A percentile compares a stretch with the other conserved stretches of the same genome.
Evolutionary conservation across 768 basidiomycete genomes (phyloP).

Genomic region (Hypsizygus marmoreus): DNA sequence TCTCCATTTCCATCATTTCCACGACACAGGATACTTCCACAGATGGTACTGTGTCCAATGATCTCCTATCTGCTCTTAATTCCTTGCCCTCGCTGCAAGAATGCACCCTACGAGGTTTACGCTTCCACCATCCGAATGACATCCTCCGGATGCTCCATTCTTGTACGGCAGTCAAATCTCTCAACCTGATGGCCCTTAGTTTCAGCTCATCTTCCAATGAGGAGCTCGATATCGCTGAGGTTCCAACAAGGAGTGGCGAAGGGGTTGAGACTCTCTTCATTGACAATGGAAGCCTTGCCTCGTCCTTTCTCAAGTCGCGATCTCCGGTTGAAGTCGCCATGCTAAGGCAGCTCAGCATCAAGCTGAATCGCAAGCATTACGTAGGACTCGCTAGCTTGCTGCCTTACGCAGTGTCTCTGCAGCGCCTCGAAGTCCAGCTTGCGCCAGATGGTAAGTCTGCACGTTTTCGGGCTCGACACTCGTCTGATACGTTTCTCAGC

Average conservation of each 20-base stretch:
- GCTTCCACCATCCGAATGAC: background rate
- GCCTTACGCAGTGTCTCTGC: background rate
- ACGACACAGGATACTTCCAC: background rate
- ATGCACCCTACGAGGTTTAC: background rate
- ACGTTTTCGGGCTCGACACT: conserved; percentile 7
- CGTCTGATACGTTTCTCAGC: conserved; percentile 20
- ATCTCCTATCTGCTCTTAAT: background rate
- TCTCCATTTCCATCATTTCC: background rate
- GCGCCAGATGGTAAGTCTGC: conserved; percentile 10
- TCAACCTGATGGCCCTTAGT: background rate
- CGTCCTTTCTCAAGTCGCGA: background rate
- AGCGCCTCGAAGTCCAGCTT: conserved; percentile 9
- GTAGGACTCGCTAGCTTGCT: background rate
- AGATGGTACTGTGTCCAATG: background rate
- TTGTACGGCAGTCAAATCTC: background rate
- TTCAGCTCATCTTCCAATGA: background rate
- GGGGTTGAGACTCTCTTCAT: too few relatives aligned
- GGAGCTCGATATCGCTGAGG: too few relatives aligned
- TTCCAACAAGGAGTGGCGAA: too few relatives aligned
- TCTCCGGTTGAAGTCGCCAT: conserved; percentile 6
- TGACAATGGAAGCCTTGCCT: background rate
- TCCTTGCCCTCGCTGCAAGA: background rate
- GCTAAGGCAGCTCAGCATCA: background rate
- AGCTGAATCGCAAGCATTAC: background rate
- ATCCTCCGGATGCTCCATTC: background rate